phyloP scores from a whole-genome alignment of 768 basidiomycete species.

The Suillus occidentalis region DNA sequence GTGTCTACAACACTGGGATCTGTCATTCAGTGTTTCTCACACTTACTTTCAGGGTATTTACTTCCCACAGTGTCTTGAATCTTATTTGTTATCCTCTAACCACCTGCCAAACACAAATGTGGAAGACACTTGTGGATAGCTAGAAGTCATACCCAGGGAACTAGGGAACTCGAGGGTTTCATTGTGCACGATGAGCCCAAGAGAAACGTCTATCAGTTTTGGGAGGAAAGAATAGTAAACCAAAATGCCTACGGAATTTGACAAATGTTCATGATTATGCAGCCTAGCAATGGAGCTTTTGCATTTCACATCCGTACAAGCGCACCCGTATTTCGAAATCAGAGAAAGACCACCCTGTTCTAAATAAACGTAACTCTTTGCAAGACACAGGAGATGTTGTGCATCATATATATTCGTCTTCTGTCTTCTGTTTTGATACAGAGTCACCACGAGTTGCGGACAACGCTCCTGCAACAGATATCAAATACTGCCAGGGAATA shows the following conservation, averaged over 20 bases:
- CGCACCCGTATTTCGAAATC: not conserved
- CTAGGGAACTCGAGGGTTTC: not conserved
- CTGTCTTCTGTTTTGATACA: no score
- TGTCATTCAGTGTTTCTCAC: no score
- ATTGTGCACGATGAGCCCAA: not conserved
- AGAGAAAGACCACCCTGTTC: not conserved
- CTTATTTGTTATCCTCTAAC: not conserved
- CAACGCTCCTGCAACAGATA: not conserved
- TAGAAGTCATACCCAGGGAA: not conserved
- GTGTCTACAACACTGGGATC: no score
- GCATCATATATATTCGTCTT: not conserved
- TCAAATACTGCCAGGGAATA: not conserved
- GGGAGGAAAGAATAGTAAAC: not conserved
- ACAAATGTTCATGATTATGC: not conserved
- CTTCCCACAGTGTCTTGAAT: no score
- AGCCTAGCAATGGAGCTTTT: not conserved
- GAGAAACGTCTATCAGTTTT: not conserved
- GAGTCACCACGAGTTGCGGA: not conserved
- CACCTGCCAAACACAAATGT: not conserved
- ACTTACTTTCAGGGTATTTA: no score
- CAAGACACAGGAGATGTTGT: not conserved
- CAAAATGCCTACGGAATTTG: not conserved
- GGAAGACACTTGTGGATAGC: not conserved
- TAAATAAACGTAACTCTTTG: not conserved
- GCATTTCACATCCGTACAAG: not conserved